These are phyloP conservation scores for Citrus hindsii DNA, from an alignment of 345 rosid species.

Conservation along the genomic window DNA sequence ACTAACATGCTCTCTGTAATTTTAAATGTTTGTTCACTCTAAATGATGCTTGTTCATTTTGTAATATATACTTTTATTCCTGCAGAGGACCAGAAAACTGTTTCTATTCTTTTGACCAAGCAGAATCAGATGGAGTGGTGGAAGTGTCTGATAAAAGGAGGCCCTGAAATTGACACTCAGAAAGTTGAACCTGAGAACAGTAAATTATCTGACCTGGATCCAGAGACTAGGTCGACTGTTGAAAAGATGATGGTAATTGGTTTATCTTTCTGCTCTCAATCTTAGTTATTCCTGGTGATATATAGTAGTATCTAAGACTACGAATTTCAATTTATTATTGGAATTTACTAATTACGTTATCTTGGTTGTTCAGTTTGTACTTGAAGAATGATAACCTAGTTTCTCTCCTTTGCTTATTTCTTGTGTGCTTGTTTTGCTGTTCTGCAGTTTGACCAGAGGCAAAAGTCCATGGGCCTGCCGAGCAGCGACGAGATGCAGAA, in stretches of 20 bases:
- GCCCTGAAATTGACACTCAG: slow-evolving; percentile 85
- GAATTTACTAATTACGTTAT: background rate
- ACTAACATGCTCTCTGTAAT: too few species aligned
- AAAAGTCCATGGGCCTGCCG: slow-evolving; percentile 89
- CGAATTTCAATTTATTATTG: background rate
- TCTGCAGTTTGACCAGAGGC: slow-evolving; percentile 87
- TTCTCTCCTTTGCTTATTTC: background rate
- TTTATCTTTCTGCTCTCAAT: background rate
- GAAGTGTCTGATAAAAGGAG: slow-evolving; percentile 82
- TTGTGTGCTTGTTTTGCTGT: background rate
- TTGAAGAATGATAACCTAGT: background rate
- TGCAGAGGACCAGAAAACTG: slow-evolving; percentile 63
- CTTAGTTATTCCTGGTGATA: background rate
- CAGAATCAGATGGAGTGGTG: slow-evolving; percentile 94
- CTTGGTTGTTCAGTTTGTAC: too few species aligned
- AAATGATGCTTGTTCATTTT: background rate
- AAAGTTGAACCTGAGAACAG: slow-evolving; percentile 92
- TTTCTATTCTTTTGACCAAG: slow-evolving; percentile 81
- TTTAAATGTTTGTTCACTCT: background rate
- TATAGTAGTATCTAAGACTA: background rate
- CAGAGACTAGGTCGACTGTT: slow-evolving; percentile 67
- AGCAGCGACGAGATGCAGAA: slow-evolving; percentile 84
- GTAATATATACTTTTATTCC: background rate
- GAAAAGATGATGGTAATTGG: slow-evolving; percentile 89
- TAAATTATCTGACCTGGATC: slow-evolving; percentile 77